A percentile compares a stretch with the other conserved stretches of the same genome.
phyloP scores from a whole-genome alignment of 371 early-diverging fungal genomes.

The Nosema muscidifuracis region DNA sequence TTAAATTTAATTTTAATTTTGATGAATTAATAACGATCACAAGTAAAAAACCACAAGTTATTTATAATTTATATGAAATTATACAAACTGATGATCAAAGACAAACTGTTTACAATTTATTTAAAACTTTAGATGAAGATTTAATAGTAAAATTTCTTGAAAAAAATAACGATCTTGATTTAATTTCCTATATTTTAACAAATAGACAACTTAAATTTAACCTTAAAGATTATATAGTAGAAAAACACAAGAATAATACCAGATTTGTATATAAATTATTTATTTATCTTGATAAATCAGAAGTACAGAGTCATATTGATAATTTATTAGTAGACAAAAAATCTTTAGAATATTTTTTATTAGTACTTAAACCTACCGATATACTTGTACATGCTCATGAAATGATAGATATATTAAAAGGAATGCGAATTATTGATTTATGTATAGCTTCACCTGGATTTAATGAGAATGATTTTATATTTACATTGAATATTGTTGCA shows the following conservation, averaged over 20 bases:
- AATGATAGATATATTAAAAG: slow-evolving; percentile 7
- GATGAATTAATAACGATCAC: slow-evolving; percentile 21
- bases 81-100: not conserved
- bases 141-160: slow-evolving; percentile 13
- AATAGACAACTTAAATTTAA: slow-evolving; percentile 15
- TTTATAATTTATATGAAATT: not conserved
- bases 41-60: not conserved
- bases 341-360: slow-evolving; percentile 24
- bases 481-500: slow-evolving; percentile 23
- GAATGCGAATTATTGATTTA: slow-evolving; percentile 22
- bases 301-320: slow-evolving; percentile 8
- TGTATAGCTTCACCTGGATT: slow-evolving; percentile 21
- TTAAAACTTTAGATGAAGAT: slow-evolving; percentile 13
- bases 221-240: slow-evolving; percentile 13
- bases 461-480: slow-evolving; percentile 32
- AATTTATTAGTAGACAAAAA: slow-evolving; percentile 20
- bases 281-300: slow-evolving; percentile 24
- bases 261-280: slow-evolving; percentile 25
- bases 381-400: slow-evolving; percentile 26
- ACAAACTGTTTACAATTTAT: not conserved
- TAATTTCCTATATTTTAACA: slow-evolving; percentile 8
- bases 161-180: not conserved
- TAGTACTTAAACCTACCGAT: slow-evolving; percentile 21
- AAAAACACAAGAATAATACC: not conserved
- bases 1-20: slow-evolving; percentile 6